phyloP scores from a whole-genome alignment of 352 stramenopile genomes.

The Discostella stelligera region DNA sequence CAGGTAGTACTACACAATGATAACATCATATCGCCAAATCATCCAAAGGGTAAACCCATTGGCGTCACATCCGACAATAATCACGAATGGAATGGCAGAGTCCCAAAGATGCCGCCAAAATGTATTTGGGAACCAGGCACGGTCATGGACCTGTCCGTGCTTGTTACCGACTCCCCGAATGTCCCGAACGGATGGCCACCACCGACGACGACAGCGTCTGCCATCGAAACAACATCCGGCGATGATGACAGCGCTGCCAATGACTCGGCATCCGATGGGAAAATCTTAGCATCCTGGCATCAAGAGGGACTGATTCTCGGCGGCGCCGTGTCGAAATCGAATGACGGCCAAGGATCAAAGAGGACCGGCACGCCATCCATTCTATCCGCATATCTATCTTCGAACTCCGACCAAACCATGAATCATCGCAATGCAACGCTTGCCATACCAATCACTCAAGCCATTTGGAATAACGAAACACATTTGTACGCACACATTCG shows the following conservation, averaged over 20 bases:
- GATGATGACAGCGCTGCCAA: background rate
- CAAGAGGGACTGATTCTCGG: constrained; percentile 42
- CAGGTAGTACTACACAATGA: constrained; percentile 9
- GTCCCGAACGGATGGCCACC: constrained; percentile 32
- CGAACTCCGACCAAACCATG: constrained; percentile 36
- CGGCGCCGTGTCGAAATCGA: background rate
- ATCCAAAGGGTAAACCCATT: constrained; percentile 10
- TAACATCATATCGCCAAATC: background rate
- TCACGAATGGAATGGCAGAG: constrained; percentile 1
- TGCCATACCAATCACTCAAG: constrained; percentile 21
- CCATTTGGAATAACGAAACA: constrained; percentile 50
- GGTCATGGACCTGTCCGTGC: constrained; percentile 50
- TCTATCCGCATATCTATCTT: constrained; percentile 11
- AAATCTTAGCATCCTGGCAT: constrained; percentile 32
- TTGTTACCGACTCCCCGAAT: constrained; percentile 39
- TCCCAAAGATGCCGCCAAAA: constrained; percentile 12
- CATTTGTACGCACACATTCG: constrained; percentile 45
- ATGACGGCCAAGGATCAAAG: background rate
- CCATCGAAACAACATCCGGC: background rate
- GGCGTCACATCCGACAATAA: constrained; percentile 10
- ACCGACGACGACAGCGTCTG: constrained; percentile 13
- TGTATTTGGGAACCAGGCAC: constrained; percentile 47
- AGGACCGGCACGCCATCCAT: background rate
- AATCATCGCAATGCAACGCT: constrained; percentile 48
- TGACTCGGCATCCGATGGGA: background rate